Percentiles rank a stretch among this genome's conserved stretches.
These are phyloP conservation scores for Cyberlindnera saturnus DNA, from an alignment of 805 yeast species.

Conservation along the genomic window DNA sequence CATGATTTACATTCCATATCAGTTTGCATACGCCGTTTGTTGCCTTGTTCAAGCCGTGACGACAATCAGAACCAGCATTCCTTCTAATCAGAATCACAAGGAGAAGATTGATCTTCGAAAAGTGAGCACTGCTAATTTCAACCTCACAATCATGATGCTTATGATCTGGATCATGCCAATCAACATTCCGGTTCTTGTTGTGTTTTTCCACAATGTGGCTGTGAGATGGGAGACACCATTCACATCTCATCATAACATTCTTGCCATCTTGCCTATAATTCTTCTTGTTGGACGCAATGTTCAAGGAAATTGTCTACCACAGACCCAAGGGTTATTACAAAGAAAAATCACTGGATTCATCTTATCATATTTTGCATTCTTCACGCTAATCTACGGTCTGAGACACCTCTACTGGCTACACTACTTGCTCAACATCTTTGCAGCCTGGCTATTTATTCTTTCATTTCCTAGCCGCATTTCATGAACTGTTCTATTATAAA, in stretches of 20 bases:
- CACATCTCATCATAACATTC: conserved; percentile 76
- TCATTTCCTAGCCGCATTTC: conserved; percentile 12
- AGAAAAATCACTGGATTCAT: conserved; percentile 30
- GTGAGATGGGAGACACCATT: conserved; percentile 81
- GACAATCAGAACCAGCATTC: conserved; percentile 31
- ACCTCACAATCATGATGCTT: conserved; percentile 54
- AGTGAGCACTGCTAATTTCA: conserved; percentile 45
- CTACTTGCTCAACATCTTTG: conserved; percentile 60
- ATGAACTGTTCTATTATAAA: background rate
- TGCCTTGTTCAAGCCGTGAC: conserved; percentile 53
- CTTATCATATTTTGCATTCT: conserved; percentile 48
- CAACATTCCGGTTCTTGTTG: conserved; percentile 70
- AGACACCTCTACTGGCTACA: conserved; percentile 84
- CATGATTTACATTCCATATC: conserved; percentile 70
- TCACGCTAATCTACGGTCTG: conserved; percentile 67
- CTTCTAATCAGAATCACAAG: conserved; percentile 4
- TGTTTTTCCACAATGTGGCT: conserved; percentile 73
- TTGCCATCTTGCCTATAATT: conserved; percentile 72
- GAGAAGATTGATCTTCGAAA: conserved; percentile 15
- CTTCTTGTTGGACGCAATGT: conserved; percentile 49
- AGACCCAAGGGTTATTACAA: conserved; percentile 21
- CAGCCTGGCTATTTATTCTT: conserved; percentile 41
- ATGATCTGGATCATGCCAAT: conserved; percentile 79
- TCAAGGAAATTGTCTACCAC: conserved; percentile 42
- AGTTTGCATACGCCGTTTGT: conserved; percentile 63